Conservation (phyloP, 1,284 basidiomycete genomes). For the Trametes pubescens region DNA sequence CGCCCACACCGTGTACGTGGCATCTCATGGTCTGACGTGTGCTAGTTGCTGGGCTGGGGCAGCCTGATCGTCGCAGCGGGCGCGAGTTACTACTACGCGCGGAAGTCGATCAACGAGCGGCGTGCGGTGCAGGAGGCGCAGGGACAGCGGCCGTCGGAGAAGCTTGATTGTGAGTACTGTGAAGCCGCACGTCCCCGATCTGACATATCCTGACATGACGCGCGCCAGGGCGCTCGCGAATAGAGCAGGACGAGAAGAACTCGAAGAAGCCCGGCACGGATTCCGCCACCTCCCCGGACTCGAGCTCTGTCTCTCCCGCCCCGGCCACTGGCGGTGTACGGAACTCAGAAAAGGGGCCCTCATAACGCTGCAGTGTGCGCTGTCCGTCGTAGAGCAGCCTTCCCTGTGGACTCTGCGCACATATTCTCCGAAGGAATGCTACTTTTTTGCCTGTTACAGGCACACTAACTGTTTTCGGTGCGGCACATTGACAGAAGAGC, state of each 20-base stretch:
- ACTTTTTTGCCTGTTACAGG: neutral
- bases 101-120: conserved; percentile 52
- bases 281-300: neutral
- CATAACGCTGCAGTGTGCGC: conserved; percentile 1
- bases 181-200: neutral
- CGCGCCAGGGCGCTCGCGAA: conserved; percentile 28
- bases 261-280: neutral
- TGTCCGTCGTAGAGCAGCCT: neutral
- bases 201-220: conserved; percentile 15
- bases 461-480: too few relatives aligned
- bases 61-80: conserved; percentile 54
- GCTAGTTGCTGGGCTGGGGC: conserved; percentile 47
- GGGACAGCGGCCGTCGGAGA: conserved; percentile 47
- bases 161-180: conserved; percentile 46
- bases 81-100: conserved; percentile 55
- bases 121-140: conserved; percentile 43
- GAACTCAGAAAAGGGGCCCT: conserved; percentile 14
- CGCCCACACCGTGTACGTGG: neutral
- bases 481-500: too few relatives aligned
- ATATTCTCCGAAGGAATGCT: neutral
- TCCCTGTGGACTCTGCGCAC: neutral
- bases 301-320: conserved; percentile 3
- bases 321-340: conserved; percentile 10
- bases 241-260: conserved; percentile 32
- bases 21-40: neutral